A percentile compares a stretch with the other conserved stretches of the same genome.
phyloP scores from a whole-genome alignment of 2,329 filamentous ascomycete species.

The Bipolaris bicolor region DNA sequence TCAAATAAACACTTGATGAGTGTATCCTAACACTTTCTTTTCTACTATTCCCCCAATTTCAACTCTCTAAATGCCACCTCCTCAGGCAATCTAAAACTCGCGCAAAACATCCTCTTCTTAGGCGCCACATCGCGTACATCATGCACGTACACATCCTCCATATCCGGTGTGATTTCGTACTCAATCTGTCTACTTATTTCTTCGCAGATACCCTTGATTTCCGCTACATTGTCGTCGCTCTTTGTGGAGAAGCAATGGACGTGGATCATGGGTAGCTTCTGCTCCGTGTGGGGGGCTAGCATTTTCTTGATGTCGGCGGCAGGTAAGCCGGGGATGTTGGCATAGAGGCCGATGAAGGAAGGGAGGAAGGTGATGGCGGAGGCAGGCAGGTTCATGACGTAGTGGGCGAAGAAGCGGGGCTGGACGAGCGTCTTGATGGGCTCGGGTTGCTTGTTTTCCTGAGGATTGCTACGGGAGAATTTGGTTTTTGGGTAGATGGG shows the following conservation, averaged over 20 bases:
- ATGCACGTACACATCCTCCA: constrained; percentile 62
- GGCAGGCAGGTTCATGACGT: constrained; percentile 96
- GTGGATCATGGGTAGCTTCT: constrained; percentile 79
- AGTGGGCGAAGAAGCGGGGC: constrained; percentile 84
- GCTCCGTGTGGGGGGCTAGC: constrained; percentile 50
- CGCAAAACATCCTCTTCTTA: constrained; percentile 96
- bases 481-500: constrained; percentile 47
- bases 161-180: constrained; percentile 63
- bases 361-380: constrained; percentile 84
- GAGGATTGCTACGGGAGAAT: constrained; percentile 33
- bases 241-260: constrained; percentile 94
- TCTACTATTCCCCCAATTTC: no score
- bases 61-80: constrained; percentile 75
- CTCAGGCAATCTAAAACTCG: constrained; percentile 82
- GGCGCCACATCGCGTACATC: constrained; percentile 88
- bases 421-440: constrained; percentile 55
- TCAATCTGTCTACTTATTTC: constrained; percentile 68
- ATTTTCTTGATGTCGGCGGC: constrained; percentile 36
- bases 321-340: constrained; percentile 54
- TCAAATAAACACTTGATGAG: no score
- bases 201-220: constrained; percentile 65
- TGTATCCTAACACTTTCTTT: no score
- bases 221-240: constrained; percentile 72
- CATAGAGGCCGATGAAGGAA: constrained; percentile 79
- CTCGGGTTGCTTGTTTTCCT: constrained; percentile 28